Evolutionary conservation across 352 stramenopile genomes (phyloP).

Genomic region (Chrysophaeum taylorii): DNA sequence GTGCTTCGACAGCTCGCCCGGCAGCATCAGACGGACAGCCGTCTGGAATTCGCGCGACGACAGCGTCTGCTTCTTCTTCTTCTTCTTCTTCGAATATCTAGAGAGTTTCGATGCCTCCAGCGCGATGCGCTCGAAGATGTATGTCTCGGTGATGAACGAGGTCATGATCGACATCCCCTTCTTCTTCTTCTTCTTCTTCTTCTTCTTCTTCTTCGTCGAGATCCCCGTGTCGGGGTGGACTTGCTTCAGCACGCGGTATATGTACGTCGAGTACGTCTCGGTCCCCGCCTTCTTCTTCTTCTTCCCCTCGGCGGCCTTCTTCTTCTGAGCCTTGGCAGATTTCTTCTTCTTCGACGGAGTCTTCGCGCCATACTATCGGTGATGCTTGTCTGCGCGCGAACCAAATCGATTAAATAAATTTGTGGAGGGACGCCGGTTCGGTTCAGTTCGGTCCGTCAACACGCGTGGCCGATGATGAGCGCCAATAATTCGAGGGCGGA

Average conservation of each 20-base stretch:
- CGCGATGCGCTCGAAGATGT: slow-evolving; percentile 94
- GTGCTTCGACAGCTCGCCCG: slow-evolving; percentile 85
- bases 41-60: slow-evolving; percentile 87
- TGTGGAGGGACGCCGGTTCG: no score
- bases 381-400: no score
- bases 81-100: no score
- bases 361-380: no score
- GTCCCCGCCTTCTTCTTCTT: slow-evolving; percentile 52
- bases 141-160: slow-evolving; percentile 99
- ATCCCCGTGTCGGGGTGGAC: slow-evolving; percentile 93
- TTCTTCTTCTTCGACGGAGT: slow-evolving; percentile 86
- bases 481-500: no score
- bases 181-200: no score
- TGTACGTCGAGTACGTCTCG: slow-evolving; percentile 66
- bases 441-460: no score
- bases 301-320: slow-evolving; percentile 40
- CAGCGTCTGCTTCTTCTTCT: slow-evolving; percentile 94
- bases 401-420: no score
- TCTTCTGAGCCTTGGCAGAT: slow-evolving; percentile 53
- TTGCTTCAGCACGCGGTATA: slow-evolving; percentile 76
- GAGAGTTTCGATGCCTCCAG: no score
- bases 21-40: slow-evolving; percentile 76
- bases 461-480: no score
- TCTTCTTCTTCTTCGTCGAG: slow-evolving; percentile 74
- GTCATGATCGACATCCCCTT: slow-evolving; percentile 97